Percentiles rank a stretch among this genome's conserved stretches.
These are phyloP conservation scores for Eutrema japonicum DNA, from an alignment of 345 rosid species.

Conservation along the genomic window DNA sequence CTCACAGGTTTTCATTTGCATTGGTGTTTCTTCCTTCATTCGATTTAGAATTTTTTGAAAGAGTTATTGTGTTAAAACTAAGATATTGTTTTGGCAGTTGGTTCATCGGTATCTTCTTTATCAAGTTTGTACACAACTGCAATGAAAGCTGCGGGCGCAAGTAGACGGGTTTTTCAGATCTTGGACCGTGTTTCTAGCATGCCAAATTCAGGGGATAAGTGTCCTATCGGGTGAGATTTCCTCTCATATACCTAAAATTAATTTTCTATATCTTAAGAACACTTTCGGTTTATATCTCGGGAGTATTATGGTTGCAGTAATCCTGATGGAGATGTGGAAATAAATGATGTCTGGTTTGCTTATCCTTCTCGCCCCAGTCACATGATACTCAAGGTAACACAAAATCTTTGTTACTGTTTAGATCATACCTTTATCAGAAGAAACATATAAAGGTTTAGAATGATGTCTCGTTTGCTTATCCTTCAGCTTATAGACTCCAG, in stretches of 20 bases:
- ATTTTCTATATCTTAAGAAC: conserved; percentile 5
- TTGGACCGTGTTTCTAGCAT: conserved; percentile 83
- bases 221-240: conserved; percentile 71
- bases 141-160: conserved; percentile 99
- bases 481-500: not conserved
- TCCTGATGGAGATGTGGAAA: conserved; percentile 86
- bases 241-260: not conserved
- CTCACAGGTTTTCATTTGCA: conserved; percentile 69
- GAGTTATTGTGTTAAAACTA: not conserved
- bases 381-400: conserved; percentile 82
- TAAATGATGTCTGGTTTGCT: conserved; percentile 93
- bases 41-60: not conserved
- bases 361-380: conserved; percentile 97
- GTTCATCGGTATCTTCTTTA: conserved; percentile 79
- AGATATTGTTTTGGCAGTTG: conserved; percentile 59
- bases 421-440: not conserved
- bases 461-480: not conserved
- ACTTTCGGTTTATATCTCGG: not conserved
- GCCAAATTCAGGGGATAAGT: conserved; percentile 75
- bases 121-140: conserved; percentile 85
- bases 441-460: not conserved
- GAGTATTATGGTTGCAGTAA: conserved; percentile 52
- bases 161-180: conserved; percentile 91
- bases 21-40: not conserved
- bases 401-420: not conserved